phyloP scores from a whole-genome alignment of 331 rosid species.

The Stylosanthes scabra region DNA sequence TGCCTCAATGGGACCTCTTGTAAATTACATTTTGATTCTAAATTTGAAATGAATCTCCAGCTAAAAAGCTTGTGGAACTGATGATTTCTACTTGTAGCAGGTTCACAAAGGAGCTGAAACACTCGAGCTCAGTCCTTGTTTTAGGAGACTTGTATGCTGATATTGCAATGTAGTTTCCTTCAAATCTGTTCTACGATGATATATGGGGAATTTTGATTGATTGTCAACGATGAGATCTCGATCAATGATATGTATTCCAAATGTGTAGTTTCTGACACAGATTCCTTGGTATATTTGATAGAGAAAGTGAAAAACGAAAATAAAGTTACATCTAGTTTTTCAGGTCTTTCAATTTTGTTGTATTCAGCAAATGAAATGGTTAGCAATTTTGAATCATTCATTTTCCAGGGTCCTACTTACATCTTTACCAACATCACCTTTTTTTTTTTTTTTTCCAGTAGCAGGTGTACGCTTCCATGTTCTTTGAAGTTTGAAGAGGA shows the following conservation, averaged over 20 bases:
- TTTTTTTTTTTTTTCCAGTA: neutral
- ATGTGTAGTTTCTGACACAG: slow-evolving; percentile 15
- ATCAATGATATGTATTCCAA: slow-evolving; percentile 17
- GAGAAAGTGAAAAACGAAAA: slow-evolving; percentile 25
- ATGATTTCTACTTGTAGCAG: slow-evolving; percentile 37
- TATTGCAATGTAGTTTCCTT: slow-evolving; percentile 9
- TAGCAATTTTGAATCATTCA: slow-evolving; percentile 14
- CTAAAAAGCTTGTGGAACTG: slow-evolving; percentile 26
- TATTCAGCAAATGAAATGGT: slow-evolving; percentile 25
- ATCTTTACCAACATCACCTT: slow-evolving; percentile 1
- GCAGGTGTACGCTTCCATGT: slow-evolving; percentile 1
- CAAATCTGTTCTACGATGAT: slow-evolving; percentile 26
- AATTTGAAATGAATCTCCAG: slow-evolving; percentile 18
- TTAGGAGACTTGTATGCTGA: slow-evolving; percentile 28
- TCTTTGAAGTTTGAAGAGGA: neutral
- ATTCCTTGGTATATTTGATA: slow-evolving; percentile 2
- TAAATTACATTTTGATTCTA: slow-evolving; percentile 12
- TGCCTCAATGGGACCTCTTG: slow-evolving; percentile 27
- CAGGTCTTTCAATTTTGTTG: neutral
- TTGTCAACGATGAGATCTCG: slow-evolving; percentile 21
- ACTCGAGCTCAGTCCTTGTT: slow-evolving; percentile 17
- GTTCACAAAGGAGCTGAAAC: slow-evolving; percentile 36
- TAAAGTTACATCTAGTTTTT: neutral
- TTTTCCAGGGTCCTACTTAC: slow-evolving; percentile 22
- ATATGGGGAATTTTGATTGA: slow-evolving; percentile 16